Evolutionary conservation across 441 rosid genomes (phyloP).

Genomic region (Iberis amara): DNA sequence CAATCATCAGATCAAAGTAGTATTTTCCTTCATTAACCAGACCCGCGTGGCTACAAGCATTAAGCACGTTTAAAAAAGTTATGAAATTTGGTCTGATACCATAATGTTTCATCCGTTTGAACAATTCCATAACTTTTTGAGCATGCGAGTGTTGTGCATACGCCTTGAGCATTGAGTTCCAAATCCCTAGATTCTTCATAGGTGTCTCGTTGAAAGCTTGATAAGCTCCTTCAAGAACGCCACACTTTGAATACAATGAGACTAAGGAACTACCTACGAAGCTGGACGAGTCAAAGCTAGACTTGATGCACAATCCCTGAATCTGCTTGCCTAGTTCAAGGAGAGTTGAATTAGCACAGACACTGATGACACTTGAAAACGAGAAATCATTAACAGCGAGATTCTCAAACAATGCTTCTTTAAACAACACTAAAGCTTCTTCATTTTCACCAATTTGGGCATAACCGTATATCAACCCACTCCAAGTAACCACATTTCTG

Average conservation of each 20-base stretch:
- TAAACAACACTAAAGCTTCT: conserved; percentile 63
- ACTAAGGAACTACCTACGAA: conserved; percentile 75
- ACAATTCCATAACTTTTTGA: conserved; percentile 42
- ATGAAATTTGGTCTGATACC: conserved; percentile 74
- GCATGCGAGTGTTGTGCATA: conserved; percentile 71
- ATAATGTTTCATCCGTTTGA: conserved; percentile 44
- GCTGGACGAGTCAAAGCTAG: conserved; percentile 54
- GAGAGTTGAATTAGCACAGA: conserved; percentile 59
- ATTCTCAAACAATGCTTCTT: conserved; percentile 45
- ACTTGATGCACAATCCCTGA: conserved; percentile 69
- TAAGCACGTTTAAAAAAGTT: conserved; percentile 63
- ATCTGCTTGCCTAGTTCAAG: conserved; percentile 80
- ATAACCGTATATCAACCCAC: conserved; percentile 84
- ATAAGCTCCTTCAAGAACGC: conserved; percentile 59
- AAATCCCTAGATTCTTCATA: conserved; percentile 60
- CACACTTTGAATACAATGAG: conserved; percentile 73
- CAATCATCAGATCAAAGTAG: conserved; percentile 63
- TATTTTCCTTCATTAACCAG: conserved; percentile 49
- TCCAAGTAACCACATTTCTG: conserved; percentile 81
- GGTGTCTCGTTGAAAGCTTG: conserved; percentile 48
- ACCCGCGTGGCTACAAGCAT: conserved; percentile 85
- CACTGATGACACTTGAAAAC: conserved; percentile 63
- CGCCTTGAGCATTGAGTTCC: conserved; percentile 85
- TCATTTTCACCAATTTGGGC: conserved; percentile 61
- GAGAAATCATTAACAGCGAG: conserved; percentile 81